Evolutionary conservation across 306 rosid species (phyloP), one percentile per base, ranked within the genome.

Genomic region (Lathyrus aphaca): DNA sequence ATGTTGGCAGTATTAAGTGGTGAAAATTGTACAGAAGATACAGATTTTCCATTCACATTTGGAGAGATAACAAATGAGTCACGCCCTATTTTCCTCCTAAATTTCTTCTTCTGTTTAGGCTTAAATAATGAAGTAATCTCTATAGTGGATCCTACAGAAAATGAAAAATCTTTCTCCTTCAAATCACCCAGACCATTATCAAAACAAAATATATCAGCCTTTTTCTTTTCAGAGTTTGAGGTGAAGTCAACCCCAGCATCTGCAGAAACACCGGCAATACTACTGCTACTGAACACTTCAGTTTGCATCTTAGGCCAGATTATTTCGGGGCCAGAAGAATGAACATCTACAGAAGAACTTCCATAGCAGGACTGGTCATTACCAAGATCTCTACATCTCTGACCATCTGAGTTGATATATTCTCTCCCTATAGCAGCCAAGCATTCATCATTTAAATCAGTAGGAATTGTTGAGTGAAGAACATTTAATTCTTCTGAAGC

Each of bases 101-200:
- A 81, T 83, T 78, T 93, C 83, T 77, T 86, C 80, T 80, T 88
- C 49, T 71, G 75, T 40, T 73, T 86, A 71, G 64, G 82, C 76
- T 79, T 91, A 42, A 62, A 64, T 27, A 66, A 44, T 25, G 77
- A 27, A 65, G 77, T 29, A 74, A 66, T 74, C 71, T 79, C 82
- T 6, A 63, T 74, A 69, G 77, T 18, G 59, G 95, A 73, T 49
- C 84, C 56, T 14, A 89, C 85, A 15, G 88, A 81, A 87, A 93
- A 93, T 45, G 78, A 66, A 84, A 88, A 90, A 67, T 40, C n/a
- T 38, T 68, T 80, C 65, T 69, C 82, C 53, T 71, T 77, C 25
- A 68, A 39, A 64, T 81, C 77, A 74, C 73, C 83, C 25, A 64
- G 56, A 75, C 84, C 82, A 16, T 71, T 46, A 77, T 57, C 77